Evolutionary conservation across 257 asterid genomes (phyloP).

Genomic region (Forsythia suspensa): DNA sequence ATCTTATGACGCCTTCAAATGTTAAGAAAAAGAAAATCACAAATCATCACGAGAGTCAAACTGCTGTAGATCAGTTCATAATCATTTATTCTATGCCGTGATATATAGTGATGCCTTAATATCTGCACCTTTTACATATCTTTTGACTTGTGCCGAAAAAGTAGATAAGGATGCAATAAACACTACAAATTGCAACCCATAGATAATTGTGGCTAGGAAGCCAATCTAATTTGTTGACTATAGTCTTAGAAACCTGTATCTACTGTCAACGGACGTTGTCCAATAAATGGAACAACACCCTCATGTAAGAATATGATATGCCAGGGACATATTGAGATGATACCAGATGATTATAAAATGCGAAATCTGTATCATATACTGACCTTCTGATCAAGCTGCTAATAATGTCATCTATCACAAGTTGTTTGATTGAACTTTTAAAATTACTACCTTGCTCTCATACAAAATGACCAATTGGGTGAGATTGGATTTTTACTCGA

Average conservation of each 20-base stretch:
- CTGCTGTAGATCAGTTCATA: background rate
- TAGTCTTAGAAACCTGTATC: constrained; percentile 8
- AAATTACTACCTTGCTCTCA: background rate
- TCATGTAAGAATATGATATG: background rate
- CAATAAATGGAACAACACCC: background rate
- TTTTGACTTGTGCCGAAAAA: background rate
- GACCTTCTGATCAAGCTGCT: background rate
- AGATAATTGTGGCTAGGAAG: constrained; percentile 3
- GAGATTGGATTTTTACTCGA: constrained; percentile 9
- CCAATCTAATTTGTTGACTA: background rate
- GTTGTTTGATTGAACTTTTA: constrained; percentile 1
- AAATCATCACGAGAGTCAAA: background rate
- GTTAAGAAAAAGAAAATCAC: background rate
- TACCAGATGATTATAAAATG: background rate
- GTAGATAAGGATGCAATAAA: background rate
- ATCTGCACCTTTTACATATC: background rate
- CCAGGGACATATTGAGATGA: background rate
- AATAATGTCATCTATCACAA: background rate
- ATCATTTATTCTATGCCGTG: background rate
- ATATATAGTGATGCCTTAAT: background rate
- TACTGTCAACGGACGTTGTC: background rate
- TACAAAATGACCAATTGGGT: background rate
- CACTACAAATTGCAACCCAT: background rate
- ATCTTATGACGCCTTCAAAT: background rate
- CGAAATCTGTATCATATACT: background rate